A percentile compares a stretch with the other conserved stretches of the same genome.
phyloP scores from a whole-genome alignment of 257 asterid genomes.

The Salvia splendens region DNA sequence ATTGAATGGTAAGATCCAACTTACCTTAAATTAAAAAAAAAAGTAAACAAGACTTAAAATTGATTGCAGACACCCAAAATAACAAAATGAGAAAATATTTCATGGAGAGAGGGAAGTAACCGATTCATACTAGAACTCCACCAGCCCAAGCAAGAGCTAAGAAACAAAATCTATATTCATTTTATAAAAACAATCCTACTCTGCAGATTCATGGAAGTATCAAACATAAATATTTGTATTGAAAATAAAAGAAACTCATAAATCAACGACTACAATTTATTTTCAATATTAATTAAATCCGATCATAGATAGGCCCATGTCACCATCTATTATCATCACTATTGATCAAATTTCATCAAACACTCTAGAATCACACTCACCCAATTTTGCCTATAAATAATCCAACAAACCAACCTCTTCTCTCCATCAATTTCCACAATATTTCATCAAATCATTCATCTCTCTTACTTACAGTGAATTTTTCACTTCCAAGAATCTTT shows the following conservation, averaged over 20 bases:
- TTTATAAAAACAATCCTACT: too few species aligned
- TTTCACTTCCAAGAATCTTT: background rate
- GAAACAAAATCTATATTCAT: too few species aligned
- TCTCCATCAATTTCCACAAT: slow-evolving; percentile 30
- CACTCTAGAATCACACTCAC: background rate
- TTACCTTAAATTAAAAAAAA: too few species aligned
- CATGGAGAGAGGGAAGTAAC: too few species aligned
- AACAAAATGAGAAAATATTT: too few species aligned
- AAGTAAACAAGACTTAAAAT: too few species aligned
- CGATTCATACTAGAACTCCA: too few species aligned
- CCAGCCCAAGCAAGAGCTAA: too few species aligned
- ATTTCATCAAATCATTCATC: background rate
- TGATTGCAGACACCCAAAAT: too few species aligned
- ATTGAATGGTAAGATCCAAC: too few species aligned
- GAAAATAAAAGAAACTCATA: background rate
- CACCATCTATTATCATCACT: background rate
- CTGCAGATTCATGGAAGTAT: too few species aligned
- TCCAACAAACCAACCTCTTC: background rate
- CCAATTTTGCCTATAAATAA: slow-evolving; percentile 32
- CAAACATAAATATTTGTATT: background rate
- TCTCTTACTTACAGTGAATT: background rate
- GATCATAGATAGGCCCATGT: slow-evolving; percentile 16
- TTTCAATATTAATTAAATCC: slow-evolving; percentile 14
- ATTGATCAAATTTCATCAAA: background rate
- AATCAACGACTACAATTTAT: background rate